Evolutionary conservation across 169 alveolate species (phyloP).

Genomic region (Amoebophrya sp.): DNA sequence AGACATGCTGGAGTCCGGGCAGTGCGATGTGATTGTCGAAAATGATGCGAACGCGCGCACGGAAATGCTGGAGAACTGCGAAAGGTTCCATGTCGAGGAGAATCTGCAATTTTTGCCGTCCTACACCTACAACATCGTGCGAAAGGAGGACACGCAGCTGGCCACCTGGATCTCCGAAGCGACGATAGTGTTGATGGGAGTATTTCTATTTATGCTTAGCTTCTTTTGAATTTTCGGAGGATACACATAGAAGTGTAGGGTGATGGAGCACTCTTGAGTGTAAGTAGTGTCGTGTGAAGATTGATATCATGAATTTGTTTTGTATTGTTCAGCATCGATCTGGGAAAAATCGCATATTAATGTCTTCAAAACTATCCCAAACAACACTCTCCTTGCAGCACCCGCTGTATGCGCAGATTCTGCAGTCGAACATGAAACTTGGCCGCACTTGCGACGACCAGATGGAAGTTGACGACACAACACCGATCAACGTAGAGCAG

Average conservation of each 20-base stretch:
- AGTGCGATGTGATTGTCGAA: neutral
- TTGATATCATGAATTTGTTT: too few relatives aligned
- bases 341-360: too few relatives aligned
- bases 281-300: too few relatives aligned
- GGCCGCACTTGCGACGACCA: neutral
- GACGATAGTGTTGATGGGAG: neutral
- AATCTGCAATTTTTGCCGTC: neutral
- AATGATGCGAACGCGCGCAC: neutral
- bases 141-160: neutral
- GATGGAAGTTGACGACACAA: neutral
- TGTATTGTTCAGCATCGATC: too few relatives aligned
- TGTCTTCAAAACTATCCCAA: too few relatives aligned
- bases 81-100: neutral
- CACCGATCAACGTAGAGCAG: neutral
- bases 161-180: neutral
- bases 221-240: too few relatives aligned
- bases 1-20: neutral
- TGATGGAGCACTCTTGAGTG: too few relatives aligned
- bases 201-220: too few relatives aligned
- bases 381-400: too few relatives aligned
- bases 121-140: neutral
- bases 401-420: neutral
- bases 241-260: too few relatives aligned
- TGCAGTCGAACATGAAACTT: neutral
- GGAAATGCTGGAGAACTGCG: neutral